phyloP scores from a whole-genome alignment of 192 early-diverging fungal species.

The Podila clonocystis region DNA sequence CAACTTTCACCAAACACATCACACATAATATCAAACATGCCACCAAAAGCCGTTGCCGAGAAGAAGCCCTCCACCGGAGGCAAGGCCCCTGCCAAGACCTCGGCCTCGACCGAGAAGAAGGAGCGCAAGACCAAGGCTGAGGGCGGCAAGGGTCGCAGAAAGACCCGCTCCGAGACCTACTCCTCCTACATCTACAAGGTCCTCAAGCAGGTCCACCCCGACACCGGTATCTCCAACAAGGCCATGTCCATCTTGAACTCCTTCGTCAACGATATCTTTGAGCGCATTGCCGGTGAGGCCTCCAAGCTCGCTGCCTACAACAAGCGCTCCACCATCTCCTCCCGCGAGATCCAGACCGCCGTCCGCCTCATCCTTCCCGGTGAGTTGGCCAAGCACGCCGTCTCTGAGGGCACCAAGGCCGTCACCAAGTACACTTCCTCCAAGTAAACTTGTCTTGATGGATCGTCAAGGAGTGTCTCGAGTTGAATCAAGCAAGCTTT shows the following conservation, averaged over 20 bases:
- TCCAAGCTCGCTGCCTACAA: slow-evolving; percentile 91
- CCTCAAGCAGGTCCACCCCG: slow-evolving; percentile 96
- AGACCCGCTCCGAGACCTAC: slow-evolving; percentile 87
- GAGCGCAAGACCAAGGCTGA: slow-evolving; percentile 58
- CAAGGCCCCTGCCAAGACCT: slow-evolving; percentile 59
- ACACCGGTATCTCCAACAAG: slow-evolving; percentile 97
- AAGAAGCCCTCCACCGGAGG: slow-evolving; percentile 71
- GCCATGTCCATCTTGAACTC: slow-evolving; percentile 98
- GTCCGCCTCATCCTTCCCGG: slow-evolving; percentile 81
- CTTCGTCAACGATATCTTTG: slow-evolving; percentile 98
- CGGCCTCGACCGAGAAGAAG: slow-evolving; percentile 30
- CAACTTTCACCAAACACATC: not conserved
- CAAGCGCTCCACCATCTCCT: slow-evolving; percentile 96
- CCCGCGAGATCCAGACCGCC: slow-evolving; percentile 93
- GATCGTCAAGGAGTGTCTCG: slow-evolving; percentile 5
- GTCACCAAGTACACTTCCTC: slow-evolving; percentile 95
- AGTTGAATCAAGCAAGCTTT: not conserved
- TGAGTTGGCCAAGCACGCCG: slow-evolving; percentile 96
- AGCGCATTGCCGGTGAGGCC: slow-evolving; percentile 88
- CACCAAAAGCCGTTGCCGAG: slow-evolving; percentile 64
- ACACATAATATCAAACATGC: slow-evolving; percentile 46
- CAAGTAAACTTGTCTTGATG: slow-evolving; percentile 56
- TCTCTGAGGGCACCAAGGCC: slow-evolving; percentile 98
- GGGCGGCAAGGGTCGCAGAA: slow-evolving; percentile 67
- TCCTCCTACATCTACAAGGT: slow-evolving; percentile 98